Conservation (phyloP, 1,284 basidiomycete genomes). For the Albatrellus sp. region DNA sequence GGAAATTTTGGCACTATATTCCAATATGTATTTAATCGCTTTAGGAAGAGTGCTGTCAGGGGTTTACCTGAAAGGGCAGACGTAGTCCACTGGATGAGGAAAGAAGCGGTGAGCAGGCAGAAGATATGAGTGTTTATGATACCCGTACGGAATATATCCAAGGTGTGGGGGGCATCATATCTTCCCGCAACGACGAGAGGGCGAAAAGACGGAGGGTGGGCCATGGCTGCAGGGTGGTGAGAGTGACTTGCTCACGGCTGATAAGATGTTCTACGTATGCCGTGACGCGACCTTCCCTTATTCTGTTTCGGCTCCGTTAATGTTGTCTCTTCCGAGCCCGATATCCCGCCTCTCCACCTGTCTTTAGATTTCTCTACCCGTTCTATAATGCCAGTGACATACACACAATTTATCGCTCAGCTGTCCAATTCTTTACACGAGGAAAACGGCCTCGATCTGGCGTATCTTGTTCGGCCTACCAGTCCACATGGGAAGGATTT, state of each 20-base stretch:
- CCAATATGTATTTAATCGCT: neutral
- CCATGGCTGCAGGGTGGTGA: conserved; percentile 62
- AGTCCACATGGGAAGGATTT: conserved; percentile 63
- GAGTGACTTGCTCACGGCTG: conserved; percentile 2
- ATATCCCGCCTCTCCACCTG: too few relatives aligned
- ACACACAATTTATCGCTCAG: conserved; percentile 48
- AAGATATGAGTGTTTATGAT: neutral
- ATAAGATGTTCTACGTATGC: neutral
- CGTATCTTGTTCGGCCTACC: conserved; percentile 60
- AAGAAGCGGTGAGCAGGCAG: neutral
- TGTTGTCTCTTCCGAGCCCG: too few relatives aligned
- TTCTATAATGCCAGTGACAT: conserved; percentile 28
- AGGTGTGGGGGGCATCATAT: conserved; percentile 60
- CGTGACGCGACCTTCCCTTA: too few relatives aligned
- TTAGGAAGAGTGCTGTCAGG: neutral
- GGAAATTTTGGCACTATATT: conserved; percentile 45
- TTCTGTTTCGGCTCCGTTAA: too few relatives aligned
- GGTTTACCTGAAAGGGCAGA: conserved; percentile 70
- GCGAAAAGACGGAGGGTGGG: conserved; percentile 68
- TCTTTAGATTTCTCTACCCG: too few relatives aligned
- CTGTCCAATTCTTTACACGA: conserved; percentile 45
- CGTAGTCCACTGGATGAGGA: conserved; percentile 56
- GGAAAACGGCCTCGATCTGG: conserved; percentile 58
- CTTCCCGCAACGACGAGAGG: conserved; percentile 63
- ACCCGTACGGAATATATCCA: conserved; percentile 69